Base-by-base conservation (phyloP, 2,329 filamentous ascomycete genomes). In the Grosmannia serpens region DNA sequence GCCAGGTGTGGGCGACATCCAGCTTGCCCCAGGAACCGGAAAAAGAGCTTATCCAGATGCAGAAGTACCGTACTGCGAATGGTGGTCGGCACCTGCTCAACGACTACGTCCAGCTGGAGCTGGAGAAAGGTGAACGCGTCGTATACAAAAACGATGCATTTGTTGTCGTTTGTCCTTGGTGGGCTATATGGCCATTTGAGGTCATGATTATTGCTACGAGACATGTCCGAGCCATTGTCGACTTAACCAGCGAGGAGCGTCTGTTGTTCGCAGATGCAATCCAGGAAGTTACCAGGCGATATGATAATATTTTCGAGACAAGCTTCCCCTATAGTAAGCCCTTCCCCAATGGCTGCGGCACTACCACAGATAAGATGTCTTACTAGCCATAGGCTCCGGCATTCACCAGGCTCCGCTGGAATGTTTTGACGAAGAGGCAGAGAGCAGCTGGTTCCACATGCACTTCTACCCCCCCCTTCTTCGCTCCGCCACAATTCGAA, bases 141-240 rank as follows among this genome's bases (percentile, higher is more conserved):
- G 88, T 99, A 0, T 96, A 88, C 69, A 85, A 95, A 70, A 99
- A 99, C 69, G 81, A 82, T 13, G 78, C 78, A 1, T 99, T 97
- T 71, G 75, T 96, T 49, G 86, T 91, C 0, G 82, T 97, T 20
- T 96, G 91, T 67, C 94, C 94, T 0, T 99, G 94, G 91, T 99
- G 94, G 94, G 94, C 90, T 0, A 81, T 90, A 22, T 99, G 94
- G 94, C 94, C 94, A 0, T 99, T 96, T 62, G 94, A 99, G 76
- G 87, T 92, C 53, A 87, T 99, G 77, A 81, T 99, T 60, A 78
- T 96, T 33, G 84, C 89, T 61, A 95, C 90, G 74, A 78, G 84
- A 61, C 91, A 96, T 70, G 87, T 91, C 64, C 84, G 91, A 49
- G 87, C 88, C 1, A 78, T 99, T 52, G 85, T 96, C 20, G 92